phyloP scores from a whole-genome alignment of 805 yeast species.

The Zygoascus flipseniorum region DNA sequence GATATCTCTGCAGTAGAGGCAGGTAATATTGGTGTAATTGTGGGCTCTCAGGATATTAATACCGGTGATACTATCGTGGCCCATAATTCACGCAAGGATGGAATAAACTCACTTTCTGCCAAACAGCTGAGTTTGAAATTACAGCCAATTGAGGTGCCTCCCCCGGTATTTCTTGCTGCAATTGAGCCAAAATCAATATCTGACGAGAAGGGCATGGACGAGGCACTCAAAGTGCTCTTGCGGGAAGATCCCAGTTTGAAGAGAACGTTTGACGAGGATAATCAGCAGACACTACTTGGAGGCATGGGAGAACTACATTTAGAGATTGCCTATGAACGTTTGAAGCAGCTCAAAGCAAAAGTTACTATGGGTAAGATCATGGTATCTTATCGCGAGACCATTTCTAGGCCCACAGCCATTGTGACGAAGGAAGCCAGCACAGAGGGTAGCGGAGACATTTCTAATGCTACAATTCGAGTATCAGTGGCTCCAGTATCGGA shows the following conservation, averaged over 20 bases:
- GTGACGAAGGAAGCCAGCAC: slow-evolving; percentile 19
- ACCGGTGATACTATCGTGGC: slow-evolving; percentile 89
- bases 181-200: slow-evolving; percentile 79
- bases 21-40: slow-evolving; percentile 90
- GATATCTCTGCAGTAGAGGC: slow-evolving; percentile 54
- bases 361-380: slow-evolving; percentile 74
- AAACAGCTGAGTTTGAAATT: slow-evolving; percentile 40
- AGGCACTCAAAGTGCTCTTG: slow-evolving; percentile 55
- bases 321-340: slow-evolving; percentile 75
- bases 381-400: slow-evolving; percentile 82
- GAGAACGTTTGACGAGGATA: slow-evolving; percentile 63
- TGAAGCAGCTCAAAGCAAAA: slow-evolving; percentile 73
- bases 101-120: slow-evolving; percentile 39
- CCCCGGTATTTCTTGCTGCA: slow-evolving; percentile 83
- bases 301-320: slow-evolving; percentile 98
- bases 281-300: slow-evolving; percentile 79
- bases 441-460: slow-evolving; percentile 20
- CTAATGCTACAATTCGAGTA: slow-evolving; percentile 25
- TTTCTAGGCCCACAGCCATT: slow-evolving; percentile 18
- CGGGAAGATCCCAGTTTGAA: slow-evolving; percentile 87
- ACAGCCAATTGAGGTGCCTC: slow-evolving; percentile 77
- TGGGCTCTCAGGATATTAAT: slow-evolving; percentile 58
- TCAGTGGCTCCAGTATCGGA: slow-evolving; percentile 22
- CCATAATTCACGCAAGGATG: slow-evolving; percentile 45
- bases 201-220: slow-evolving; percentile 65